Percentiles rank a stretch among this genome's conserved stretches.
phyloP scores from a whole-genome alignment of 148 eudicot species.

The Silene uniflora region DNA sequence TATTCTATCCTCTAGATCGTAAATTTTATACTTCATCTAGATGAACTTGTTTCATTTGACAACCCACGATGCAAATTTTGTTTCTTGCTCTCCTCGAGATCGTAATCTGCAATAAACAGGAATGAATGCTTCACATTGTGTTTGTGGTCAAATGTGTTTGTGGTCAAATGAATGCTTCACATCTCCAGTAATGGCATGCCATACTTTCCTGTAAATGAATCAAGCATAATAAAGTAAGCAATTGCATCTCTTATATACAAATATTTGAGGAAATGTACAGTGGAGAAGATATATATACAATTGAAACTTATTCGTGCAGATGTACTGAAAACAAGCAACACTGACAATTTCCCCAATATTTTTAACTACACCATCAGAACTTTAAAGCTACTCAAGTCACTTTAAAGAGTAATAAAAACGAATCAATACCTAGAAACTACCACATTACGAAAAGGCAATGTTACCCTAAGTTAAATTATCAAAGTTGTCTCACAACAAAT shows the following conservation, averaged over 20 bases:
- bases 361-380: too few species aligned
- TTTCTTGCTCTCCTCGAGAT: too few species aligned
- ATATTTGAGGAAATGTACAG: background rate
- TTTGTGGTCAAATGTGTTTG: slow-evolving; percentile 95
- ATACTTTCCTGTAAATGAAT: slow-evolving; percentile 61
- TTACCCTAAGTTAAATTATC: too few species aligned
- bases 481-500: too few species aligned
- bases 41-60: too few species aligned
- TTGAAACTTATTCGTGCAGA: background rate
- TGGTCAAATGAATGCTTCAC: slow-evolving; percentile 90
- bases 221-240: slow-evolving; percentile 9
- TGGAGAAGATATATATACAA: background rate
- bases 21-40: too few species aligned
- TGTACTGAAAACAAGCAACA: too few species aligned
- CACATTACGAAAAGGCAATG: background rate
- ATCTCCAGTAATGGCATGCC: slow-evolving; percentile 96
- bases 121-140: too few species aligned
- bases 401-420: background rate
- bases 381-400: background rate
- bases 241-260: background rate
- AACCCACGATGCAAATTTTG: too few species aligned
- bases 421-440: background rate
- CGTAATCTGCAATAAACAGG: too few species aligned
- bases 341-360: too few species aligned
- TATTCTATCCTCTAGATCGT: too few species aligned